phyloP scores from a whole-genome alignment of 208 protist species.

The Zelonia costaricensis region DNA sequence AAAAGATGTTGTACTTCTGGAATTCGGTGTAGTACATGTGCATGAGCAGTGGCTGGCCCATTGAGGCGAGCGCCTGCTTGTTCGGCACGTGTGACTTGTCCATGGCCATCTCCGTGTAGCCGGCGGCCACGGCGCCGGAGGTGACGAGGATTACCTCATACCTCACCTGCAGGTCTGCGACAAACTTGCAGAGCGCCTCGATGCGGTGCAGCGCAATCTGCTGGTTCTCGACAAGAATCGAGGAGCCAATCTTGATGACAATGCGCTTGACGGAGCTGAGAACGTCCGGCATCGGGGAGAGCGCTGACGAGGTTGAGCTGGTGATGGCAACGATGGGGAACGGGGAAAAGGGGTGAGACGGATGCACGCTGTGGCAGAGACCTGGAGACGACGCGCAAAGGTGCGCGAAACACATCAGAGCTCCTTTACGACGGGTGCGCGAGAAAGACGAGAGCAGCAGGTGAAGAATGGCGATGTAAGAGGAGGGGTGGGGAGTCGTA shows the following conservation, averaged over 20 bases:
- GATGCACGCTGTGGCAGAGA: too few species aligned
- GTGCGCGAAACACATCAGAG: too few species aligned
- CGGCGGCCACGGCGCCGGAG: conserved; percentile 67
- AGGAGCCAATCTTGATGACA: conserved; percentile 72
- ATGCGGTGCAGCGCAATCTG: conserved; percentile 50
- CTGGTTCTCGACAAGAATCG: conserved; percentile 54
- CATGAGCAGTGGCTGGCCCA: conserved; percentile 22
- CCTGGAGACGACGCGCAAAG: too few species aligned
- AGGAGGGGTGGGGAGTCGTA: too few species aligned
- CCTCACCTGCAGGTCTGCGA: conserved; percentile 41
- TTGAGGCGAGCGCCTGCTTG: conserved; percentile 25
- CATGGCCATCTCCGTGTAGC: conserved; percentile 55
- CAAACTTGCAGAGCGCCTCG: conserved; percentile 57
- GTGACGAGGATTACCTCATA: conserved; percentile 82
- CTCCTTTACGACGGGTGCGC: too few species aligned
- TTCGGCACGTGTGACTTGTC: conserved; percentile 28
- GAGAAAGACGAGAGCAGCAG: too few species aligned
- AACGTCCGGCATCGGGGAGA: conserved; percentile 5
- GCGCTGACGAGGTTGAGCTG: not conserved
- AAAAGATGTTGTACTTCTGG: conserved; percentile 57
- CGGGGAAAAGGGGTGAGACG: not conserved
- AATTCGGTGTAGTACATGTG: conserved; percentile 59
- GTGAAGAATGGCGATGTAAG: too few species aligned
- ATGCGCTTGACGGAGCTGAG: conserved; percentile 48
- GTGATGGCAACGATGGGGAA: not conserved